These are phyloP conservation scores for Trichoderma citrinoviride DNA, from an alignment of 2,329 filamentous ascomycete genomes.

Conservation along the genomic window DNA sequence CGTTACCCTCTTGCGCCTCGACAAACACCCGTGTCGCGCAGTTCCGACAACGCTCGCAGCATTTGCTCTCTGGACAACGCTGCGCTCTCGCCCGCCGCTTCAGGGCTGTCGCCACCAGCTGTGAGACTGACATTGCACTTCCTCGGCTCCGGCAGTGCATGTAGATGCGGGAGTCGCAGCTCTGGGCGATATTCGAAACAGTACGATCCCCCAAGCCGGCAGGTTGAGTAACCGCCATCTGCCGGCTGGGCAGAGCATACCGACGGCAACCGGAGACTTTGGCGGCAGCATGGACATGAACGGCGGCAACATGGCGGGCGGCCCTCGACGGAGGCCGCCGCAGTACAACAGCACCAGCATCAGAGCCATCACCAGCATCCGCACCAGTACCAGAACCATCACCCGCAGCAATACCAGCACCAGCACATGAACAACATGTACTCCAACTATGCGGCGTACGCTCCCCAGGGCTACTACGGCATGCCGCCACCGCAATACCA, in stretches of 20 bases:
- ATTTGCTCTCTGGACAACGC: background rate
- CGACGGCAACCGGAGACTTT: constrained; percentile 40
- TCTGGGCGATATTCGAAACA: constrained; percentile 36
- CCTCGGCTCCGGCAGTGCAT: constrained; percentile 16
- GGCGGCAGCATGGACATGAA: constrained; percentile 34
- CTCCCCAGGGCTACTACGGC: constrained; percentile 47
- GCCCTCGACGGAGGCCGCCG: constrained; percentile 39
- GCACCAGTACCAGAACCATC: constrained; percentile 29
- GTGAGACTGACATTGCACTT: background rate
- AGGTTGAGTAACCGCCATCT: constrained; percentile 76
- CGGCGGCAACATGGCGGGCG: constrained; percentile 30
- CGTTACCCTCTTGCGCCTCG: constrained; percentile 11
- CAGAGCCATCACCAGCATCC: background rate
- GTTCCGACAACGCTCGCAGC: background rate
- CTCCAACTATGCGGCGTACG: constrained; percentile 51
- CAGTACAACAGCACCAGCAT: constrained; percentile 32
- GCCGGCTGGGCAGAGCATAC: constrained; percentile 70
- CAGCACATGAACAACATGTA: constrained; percentile 51
- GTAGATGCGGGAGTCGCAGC: constrained; percentile 36
- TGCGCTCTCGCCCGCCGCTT: background rate
- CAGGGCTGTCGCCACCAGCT: background rate
- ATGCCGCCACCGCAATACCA: constrained; percentile 59
- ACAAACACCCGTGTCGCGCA: constrained; percentile 14
- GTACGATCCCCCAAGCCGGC: constrained; percentile 57
- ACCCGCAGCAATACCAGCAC: background rate